Percentiles rank a stretch among this genome's conserved stretches.
Evolutionary conservation across 257 asterid species (phyloP).

Genomic region (Ocimum tenuiflorum): DNA sequence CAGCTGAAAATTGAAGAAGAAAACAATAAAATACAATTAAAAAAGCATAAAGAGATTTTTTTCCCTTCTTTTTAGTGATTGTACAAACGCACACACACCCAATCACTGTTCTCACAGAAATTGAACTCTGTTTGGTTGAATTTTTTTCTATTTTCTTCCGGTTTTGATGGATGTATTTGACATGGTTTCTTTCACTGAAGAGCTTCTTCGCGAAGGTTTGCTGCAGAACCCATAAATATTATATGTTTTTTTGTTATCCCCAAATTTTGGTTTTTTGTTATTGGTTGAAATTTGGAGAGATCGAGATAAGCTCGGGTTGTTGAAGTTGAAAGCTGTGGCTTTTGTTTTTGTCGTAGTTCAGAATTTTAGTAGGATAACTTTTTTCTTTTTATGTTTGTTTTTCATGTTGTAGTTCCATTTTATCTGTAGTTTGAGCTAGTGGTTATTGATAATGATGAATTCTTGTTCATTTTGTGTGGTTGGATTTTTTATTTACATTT

Average conservation of each 20-base stretch:
- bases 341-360: background rate
- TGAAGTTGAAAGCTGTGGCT: conserved; percentile 15
- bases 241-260: background rate
- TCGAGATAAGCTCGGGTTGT: conserved; percentile 30
- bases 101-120: background rate
- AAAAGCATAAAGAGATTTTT: background rate
- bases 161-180: conserved; percentile 47
- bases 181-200: conserved; percentile 35
- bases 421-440: background rate
- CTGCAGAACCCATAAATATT: background rate
- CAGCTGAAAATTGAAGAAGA: conserved; percentile 18
- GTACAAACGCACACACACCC: background rate
- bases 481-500: background rate
- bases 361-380: background rate
- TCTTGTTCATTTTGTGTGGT: background rate
- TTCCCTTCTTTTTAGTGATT: conserved; percentile 7
- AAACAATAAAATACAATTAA: conserved; percentile 6
- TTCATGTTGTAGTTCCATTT: background rate
- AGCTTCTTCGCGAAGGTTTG: conserved; percentile 62
- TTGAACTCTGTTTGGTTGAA: conserved; percentile 9
- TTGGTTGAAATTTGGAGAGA: conserved; percentile 34
- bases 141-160: background rate
- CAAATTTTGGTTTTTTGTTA: background rate
- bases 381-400: background rate
- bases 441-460: conserved; percentile 5